phyloP scores from a whole-genome alignment of 2,329 filamentous ascomycete genomes.

The Neofusicoccum sp. region DNA sequence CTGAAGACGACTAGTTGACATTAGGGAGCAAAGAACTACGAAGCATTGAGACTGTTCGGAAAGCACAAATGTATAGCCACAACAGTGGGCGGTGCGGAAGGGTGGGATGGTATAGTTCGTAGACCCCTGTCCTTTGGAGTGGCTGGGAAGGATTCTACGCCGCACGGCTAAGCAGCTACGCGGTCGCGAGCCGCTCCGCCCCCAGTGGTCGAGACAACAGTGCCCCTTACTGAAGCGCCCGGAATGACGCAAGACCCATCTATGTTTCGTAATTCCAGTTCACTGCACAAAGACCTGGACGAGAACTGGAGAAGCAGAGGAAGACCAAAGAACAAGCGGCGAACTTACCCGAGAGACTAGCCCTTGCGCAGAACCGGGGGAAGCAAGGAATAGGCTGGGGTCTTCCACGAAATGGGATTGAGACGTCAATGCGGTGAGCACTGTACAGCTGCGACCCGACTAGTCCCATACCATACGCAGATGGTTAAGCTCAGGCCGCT shows the following conservation, averaged over 20 bases:
- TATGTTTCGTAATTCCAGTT: neutral
- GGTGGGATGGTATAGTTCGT: neutral
- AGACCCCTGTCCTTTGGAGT: neutral
- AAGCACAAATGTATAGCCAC: neutral
- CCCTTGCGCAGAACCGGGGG: too few species aligned
- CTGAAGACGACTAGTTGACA: neutral
- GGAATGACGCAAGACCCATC: too few species aligned
- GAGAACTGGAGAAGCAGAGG: neutral
- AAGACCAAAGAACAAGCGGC: neutral
- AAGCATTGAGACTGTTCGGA: neutral
- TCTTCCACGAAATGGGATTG: too few species aligned
- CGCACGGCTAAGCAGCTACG: neutral
- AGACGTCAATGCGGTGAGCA: too few species aligned
- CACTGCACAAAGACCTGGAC: neutral
- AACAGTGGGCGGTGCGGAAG: neutral
- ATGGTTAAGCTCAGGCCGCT: too few species aligned
- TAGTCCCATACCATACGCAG: too few species aligned
- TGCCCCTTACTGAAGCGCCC: neutral
- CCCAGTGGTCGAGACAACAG: neutral
- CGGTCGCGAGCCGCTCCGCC: neutral
- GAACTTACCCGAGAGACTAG: too few species aligned
- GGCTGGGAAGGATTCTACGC: neutral
- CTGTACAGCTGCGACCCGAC: too few species aligned
- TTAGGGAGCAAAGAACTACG: neutral
- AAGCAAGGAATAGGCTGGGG: too few species aligned